Evolutionary conservation across 768 basidiomycete species (phyloP), one percentile per base, ranked within the genome.

Genomic region (Sarcomyxa edulis): DNA sequence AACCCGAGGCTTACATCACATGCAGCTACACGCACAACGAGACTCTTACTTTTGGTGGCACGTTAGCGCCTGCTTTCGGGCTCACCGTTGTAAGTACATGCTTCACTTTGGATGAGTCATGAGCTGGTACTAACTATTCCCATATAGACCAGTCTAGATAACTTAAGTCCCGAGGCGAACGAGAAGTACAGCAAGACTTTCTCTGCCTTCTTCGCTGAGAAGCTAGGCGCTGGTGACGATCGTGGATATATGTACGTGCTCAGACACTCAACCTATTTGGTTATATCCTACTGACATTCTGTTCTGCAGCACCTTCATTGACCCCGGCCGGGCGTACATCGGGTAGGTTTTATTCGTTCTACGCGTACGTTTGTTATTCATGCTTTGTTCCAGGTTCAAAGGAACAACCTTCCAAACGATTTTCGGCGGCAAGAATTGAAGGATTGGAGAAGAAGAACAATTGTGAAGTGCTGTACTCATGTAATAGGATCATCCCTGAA

Each of bases 11-110:
- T 10, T 66, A 69, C 46, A 75, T 86, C 46, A 64, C 68, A n/a
- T 60, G 76, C 45, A 66, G 68, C 45, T 68, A 78, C 48, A 64
- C 55, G 8, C 67, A 78, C 61, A 76, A 79, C 47, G 76, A 84
- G 37, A 66, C 63, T 24, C 66, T 84, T 43, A 69, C 76, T 3
- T 84, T 77, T 49, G 64, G 47, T 14, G 83, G 82, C 10, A 72
- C 73, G 4, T 72, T 81, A 37, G 81, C 84, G 11, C 83, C 83
- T 14, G 77, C 81, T 3, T 73, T 82, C 57, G 61, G 71, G 35
- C 59, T 86, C 37, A 58, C 54, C 32, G 59, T 82, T 42, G 84
- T 86, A 43, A 37, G 81, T 65, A 6, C 23, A 24, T 18, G 21
- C 16, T 14, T 15, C 29, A 32, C 23, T 18, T 30, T 14, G 14